Evolutionary conservation across 164 flowering plant genomes (phyloP), one percentile per base, ranked within the genome.

Genomic region (Aristolochia californica): DNA sequence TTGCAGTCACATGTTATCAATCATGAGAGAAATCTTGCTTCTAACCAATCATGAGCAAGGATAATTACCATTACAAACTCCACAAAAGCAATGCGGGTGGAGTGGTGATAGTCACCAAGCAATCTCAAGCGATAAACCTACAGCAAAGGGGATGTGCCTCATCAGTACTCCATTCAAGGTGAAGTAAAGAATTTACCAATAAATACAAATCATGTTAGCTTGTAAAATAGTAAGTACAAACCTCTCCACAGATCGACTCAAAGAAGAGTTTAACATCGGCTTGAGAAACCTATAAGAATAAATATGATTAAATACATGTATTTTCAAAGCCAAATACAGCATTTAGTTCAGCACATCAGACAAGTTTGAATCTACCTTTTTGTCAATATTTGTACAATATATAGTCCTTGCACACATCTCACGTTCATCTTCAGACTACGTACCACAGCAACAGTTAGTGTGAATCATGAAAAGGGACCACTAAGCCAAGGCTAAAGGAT

Each of bases 371-470:
- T 9, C 40, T 53, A 87, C 95, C 91, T 87, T 84, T 72, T 79
- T 84, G 61, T 87, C 95, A 63, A 87, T 87, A 72, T 87, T 84
- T 61, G 95, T 78, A 64, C 91, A 84, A 53, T 87, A 87, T 28
- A 87, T 80, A 68, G 95, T 87, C 65, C 95, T 76, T 50, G 88
- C 74, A 52, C 95, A 87, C 91, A 87, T 87, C 61, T 87, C 91
- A 11, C 91, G 83, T 52, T 87, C 95, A 78, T 83, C 83, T 70
- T 83, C 91, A 71, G 67, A 70, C 95, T 87, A 68, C 48, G 69
- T 23, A 55, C 28, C 61, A 70, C 23, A 66, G 13, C 15, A 60
- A 17, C 22, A 44, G 47, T 17, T 21, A 43, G 53, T 43, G 28
- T 2, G 40, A 34, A 34, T 34, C 40, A 55, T 30, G n/a, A 45